Conservation (phyloP, 2,329 filamentous ascomycete species). For the Monosporascus sp. region DNA sequence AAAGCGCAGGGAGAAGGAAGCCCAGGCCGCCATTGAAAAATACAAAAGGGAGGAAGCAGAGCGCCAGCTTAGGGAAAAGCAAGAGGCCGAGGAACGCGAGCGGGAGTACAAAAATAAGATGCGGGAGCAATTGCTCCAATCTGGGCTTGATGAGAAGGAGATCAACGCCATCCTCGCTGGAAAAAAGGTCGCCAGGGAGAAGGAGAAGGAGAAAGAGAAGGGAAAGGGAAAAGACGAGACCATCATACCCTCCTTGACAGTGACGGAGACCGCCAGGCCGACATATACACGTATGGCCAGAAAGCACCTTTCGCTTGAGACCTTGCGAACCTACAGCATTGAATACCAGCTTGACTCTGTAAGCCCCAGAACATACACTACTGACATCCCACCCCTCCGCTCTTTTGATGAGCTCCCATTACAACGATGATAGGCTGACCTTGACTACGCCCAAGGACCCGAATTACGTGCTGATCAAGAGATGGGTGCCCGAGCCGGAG, state of each 20-base stretch:
- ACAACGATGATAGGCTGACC: slow-evolving; percentile 10
- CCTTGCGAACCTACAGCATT: slow-evolving; percentile 48
- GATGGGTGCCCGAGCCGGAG: slow-evolving; percentile 66
- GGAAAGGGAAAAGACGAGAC: slow-evolving; percentile 14
- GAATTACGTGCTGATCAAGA: slow-evolving; percentile 67
- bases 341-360: slow-evolving; percentile 55
- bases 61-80: slow-evolving; percentile 40
- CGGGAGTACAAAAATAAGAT: slow-evolving; percentile 50
- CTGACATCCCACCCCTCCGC: not conserved
- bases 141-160: slow-evolving; percentile 53
- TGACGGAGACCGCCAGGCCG: slow-evolving; percentile 31
- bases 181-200: slow-evolving; percentile 45
- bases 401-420: too few species aligned
- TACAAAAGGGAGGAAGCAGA: slow-evolving; percentile 46
- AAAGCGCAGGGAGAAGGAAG: slow-evolving; percentile 39
- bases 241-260: slow-evolving; percentile 1
- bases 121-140: slow-evolving; percentile 52
- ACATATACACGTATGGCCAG: slow-evolving; percentile 62
- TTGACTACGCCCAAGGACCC: slow-evolving; percentile 43
- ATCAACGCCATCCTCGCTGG: slow-evolving; percentile 51
- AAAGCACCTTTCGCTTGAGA: slow-evolving; percentile 57
- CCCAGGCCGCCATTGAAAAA: slow-evolving; percentile 45
- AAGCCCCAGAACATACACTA: slow-evolving; percentile 22
- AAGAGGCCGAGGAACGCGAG: slow-evolving; percentile 44
- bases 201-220: slow-evolving; percentile 31